Percentiles rank a stretch among this genome's conserved stretches.
Conservation (phyloP, 2,329 filamentous ascomycete genomes). For the Trichoderma semiorbis region DNA sequence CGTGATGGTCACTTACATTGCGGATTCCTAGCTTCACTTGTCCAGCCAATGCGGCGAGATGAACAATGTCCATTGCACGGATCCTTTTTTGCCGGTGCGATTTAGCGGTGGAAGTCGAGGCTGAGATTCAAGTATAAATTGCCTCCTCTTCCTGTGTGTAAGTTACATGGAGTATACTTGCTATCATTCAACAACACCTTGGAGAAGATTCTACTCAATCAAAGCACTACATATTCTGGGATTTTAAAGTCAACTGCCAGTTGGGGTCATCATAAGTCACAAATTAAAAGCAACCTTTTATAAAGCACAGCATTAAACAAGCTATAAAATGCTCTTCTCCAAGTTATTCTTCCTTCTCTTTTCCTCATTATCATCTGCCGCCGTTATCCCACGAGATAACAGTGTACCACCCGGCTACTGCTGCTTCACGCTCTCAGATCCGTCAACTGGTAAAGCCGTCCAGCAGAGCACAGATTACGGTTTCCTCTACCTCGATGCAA, state of each 20-base stretch:
- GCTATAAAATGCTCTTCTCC: conserved; percentile 21
- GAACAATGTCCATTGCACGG: neutral
- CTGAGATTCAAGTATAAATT: neutral
- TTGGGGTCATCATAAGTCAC: neutral
- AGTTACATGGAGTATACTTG: neutral
- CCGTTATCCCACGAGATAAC: conserved; percentile 18
- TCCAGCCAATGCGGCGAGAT: neutral
- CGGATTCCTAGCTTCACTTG: neutral
- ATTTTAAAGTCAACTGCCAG: neutral
- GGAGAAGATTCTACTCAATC: neutral
- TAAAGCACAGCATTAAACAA: neutral
- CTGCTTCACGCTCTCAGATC: conserved; percentile 33
- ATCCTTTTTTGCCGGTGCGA: neutral
- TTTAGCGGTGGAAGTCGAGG: neutral
- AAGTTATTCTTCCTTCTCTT: conserved; percentile 22
- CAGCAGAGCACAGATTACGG: conserved; percentile 28
- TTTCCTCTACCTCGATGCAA: conserved; percentile 27
- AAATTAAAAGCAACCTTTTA: neutral
- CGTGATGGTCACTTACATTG: neutral
- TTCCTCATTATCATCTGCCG: conserved; percentile 23
- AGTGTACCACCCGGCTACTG: conserved; percentile 26
- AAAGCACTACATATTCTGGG: neutral
- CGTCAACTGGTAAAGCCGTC: conserved; percentile 24
- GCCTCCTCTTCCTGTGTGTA: neutral
- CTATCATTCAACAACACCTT: neutral